Evolutionary conservation across 148 eudicot genomes (phyloP), one percentile per base, ranked within the genome.

Genomic region (Simmondsia chinensis): DNA sequence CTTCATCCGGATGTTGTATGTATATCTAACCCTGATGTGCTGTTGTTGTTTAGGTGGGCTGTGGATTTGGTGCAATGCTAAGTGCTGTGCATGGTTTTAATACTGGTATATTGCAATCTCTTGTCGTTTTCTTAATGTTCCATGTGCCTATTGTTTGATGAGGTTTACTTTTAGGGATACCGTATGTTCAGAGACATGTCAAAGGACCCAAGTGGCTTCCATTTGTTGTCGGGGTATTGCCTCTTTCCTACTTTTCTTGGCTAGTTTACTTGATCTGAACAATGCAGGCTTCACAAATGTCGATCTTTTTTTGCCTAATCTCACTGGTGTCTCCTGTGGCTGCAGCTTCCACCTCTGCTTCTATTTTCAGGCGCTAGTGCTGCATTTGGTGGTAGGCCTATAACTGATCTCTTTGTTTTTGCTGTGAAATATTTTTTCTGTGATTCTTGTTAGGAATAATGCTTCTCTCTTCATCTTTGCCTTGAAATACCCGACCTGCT

Each of bases 121-220:
- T 58, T 52, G 15, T 30, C 31, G 37, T 19, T n/a, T 0, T 20
- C 1, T 52, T 1, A 31, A 42, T 33, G 20, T 9, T 25, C 10
- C 11, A n/a, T 49, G 21, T 50, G 11, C 19, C 8, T 44, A 22
- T 42, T 20, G 14, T 57, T 33, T 52, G 37, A 43, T 39, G 39
- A 29, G 39, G 12, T 34, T 37, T 58, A 44, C 46, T 59, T 56
- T 42, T 60, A 82, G 96, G 96, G 46, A 69, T 86, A 19, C 83
- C 87, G 46, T 76, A 60, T 33, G 59, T 74, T 60, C 79, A 86
- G 57, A 82, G 70, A 36, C 72, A 68, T 60, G 73, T 73, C 12
- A 82, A 68, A 53, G 96, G 87, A 57, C 82, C 84, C 20, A 82
- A 75, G 70, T 82, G 93, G 96, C 82, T 79, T 69, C 93, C 73